Evolutionary conservation across 192 early-diverging fungal genomes (phyloP), one percentile per base, ranked within the genome.

Genomic region (Funneliformis mosseae): DNA sequence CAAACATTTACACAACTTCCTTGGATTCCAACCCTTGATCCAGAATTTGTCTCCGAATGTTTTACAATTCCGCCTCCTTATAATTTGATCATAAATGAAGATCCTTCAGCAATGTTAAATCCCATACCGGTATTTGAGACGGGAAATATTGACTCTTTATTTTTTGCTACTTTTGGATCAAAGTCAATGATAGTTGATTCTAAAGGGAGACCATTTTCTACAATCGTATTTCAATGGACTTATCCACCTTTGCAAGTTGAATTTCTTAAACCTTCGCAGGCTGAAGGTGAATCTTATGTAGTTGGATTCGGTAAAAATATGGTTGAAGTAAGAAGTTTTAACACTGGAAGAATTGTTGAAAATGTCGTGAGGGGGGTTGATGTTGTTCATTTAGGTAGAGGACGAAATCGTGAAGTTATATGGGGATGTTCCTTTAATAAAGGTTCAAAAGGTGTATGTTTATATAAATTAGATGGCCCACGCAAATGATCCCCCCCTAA

Each of bases 41-140:
- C 76, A 27, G 62, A 77, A 62, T 64, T 50, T 43, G 59, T 77
- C 25, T 61, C 76, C 1, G 76, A 77, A 23, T 23, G 21, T 25
- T 77, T 77, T n/a, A 77, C 76, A 27, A 77, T 77, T 27, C 76
- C 76, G 10, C 76, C 76, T 43, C 62, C 76, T 18, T 77, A 77
- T 39, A 43, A 41, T 66, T 66, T 64, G 10, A 66, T 43, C 4
- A 43, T 66, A 28, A 77, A 61, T 33, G 59, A 33, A 14, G 60
- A 61, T 45, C 76, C 76, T 50, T 45, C 76, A 16, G 41, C 59
- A 43, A 64, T 77, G 59, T 21, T 77, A 64, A 61, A 77, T 77
- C 76, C 76, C 33, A 77, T 66, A 61, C 38, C 76, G 6, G 43
- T 77, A 27, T 77, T 77, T 77, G 76, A 77, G n/a, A 42, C 76